Conservation (phyloP, 805 yeast species). For the Lachancea quebecensis region DNA sequence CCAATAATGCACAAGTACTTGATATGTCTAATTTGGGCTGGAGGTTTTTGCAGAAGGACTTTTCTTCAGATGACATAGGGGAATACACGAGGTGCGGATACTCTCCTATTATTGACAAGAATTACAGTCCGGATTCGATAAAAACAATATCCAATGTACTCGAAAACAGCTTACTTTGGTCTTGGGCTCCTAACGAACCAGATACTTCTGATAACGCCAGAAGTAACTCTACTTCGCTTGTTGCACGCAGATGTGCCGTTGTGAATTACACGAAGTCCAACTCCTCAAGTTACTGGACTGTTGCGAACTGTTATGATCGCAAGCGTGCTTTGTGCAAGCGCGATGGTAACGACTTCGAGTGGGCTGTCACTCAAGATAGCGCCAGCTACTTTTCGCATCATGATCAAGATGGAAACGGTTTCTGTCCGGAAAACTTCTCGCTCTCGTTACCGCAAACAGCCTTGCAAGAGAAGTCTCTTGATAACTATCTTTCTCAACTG, state of each 20-base stretch:
- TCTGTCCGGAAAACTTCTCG: constrained; percentile 32
- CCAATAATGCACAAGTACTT: constrained; percentile 7
- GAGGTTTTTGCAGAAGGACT: constrained; percentile 40
- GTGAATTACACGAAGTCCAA: constrained; percentile 20
- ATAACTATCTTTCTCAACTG: constrained; percentile 11
- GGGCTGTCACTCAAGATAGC: constrained; percentile 35
- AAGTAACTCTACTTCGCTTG: constrained; percentile 17
- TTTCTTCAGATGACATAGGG: constrained; percentile 34
- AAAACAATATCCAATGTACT: constrained; percentile 30
- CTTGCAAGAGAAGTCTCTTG: constrained; percentile 35
- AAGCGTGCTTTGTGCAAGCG: constrained; percentile 52
- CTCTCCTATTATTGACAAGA: constrained; percentile 54
- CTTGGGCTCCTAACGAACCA: constrained; percentile 66
- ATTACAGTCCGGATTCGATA: constrained; percentile 13
- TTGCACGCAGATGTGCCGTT: constrained; percentile 43
- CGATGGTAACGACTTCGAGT: constrained; percentile 33
- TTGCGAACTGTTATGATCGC: constrained; percentile 56
- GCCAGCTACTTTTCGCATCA: constrained; percentile 39
- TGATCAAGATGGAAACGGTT: constrained; percentile 15
- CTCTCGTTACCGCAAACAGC: constrained; percentile 49
- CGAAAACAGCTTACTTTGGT: constrained; percentile 47
- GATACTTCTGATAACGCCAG: constrained; percentile 6
- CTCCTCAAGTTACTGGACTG: constrained; percentile 47
- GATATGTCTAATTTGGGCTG: constrained; percentile 25
- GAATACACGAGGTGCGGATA: constrained; percentile 49